phyloP scores from a whole-genome alignment of 306 rosid species.

The Acacia crassicarpa region DNA sequence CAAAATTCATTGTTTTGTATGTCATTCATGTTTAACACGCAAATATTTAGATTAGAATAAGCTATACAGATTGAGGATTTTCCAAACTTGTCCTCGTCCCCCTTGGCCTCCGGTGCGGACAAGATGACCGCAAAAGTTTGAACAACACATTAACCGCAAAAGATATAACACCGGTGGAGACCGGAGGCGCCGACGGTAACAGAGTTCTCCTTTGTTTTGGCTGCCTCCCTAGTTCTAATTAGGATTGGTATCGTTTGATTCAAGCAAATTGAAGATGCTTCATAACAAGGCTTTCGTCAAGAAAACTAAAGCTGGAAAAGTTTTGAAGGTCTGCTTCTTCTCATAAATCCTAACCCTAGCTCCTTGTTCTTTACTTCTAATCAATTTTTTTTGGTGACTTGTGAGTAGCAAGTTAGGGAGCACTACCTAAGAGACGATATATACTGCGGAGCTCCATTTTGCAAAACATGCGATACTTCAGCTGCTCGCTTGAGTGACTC shows the following conservation, averaged over 20 bases:
- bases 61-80: no score
- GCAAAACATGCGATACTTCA: slow-evolving; percentile 60
- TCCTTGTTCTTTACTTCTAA: background rate
- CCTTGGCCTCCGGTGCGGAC: no score
- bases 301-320: slow-evolving; percentile 78
- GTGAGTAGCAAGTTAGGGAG: slow-evolving; percentile 76
- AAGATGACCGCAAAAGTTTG: no score
- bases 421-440: slow-evolving; percentile 92
- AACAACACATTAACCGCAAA: no score
- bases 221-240: background rate
- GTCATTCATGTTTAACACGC: no score
- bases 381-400: background rate
- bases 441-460: slow-evolving; percentile 77
- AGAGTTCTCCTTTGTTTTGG: no score
- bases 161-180: no score
- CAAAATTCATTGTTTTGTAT: no score
- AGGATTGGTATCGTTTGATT: background rate
- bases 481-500: slow-evolving; percentile 62
- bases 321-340: slow-evolving; percentile 57
- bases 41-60: no score
- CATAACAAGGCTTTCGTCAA: slow-evolving; percentile 82
- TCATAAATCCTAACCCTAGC: slow-evolving; percentile 27
- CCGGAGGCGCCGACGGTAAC: no score
- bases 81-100: no score
- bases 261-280: slow-evolving; percentile 46